phyloP scores from a whole-genome alignment of 257 asterid species.

The Plantago major region DNA sequence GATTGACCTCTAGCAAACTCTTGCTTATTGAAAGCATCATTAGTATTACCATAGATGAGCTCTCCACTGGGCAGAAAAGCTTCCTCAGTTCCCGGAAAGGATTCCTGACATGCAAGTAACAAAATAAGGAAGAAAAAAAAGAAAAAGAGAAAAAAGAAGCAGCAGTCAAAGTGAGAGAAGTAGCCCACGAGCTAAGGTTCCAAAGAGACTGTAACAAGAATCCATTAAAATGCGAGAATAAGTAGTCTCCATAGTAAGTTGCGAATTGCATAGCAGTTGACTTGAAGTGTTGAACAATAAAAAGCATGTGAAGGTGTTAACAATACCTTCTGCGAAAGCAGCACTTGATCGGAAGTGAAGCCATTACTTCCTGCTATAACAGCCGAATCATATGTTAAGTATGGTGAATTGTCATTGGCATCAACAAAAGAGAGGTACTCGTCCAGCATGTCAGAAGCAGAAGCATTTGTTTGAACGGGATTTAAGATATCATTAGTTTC shows the following conservation, averaged over 20 bases:
- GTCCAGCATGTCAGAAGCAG: constrained; percentile 52
- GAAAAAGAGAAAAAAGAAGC: no score
- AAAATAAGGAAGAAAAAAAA: neutral
- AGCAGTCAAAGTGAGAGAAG: no score
- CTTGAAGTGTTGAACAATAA: neutral
- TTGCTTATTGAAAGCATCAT: constrained; percentile 28
- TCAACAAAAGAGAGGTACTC: constrained; percentile 66
- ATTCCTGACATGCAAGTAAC: constrained; percentile 35
- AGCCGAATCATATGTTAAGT: constrained; percentile 40
- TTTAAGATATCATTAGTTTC: constrained; percentile 66
- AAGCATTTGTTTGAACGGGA: constrained; percentile 38
- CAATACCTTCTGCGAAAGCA: constrained; percentile 41
- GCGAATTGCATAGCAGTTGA: neutral
- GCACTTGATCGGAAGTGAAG: constrained; percentile 28
- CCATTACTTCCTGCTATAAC: constrained; percentile 34
- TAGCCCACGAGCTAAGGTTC: no score
- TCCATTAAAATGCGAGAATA: no score
- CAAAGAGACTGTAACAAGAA: no score
- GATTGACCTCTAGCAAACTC: constrained; percentile 30
- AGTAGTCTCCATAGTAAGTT: neutral
- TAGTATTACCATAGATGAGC: constrained; percentile 15
- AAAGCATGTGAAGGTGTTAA: constrained; percentile 1
- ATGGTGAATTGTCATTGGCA: constrained; percentile 35
- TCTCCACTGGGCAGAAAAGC: constrained; percentile 25
- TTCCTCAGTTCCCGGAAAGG: constrained; percentile 27